Evolutionary conservation across 495 filamentous ascomycete genomes (phyloP), one percentile per base, ranked within the genome.

Genomic region (Parathielavia hyrcaniae): DNA sequence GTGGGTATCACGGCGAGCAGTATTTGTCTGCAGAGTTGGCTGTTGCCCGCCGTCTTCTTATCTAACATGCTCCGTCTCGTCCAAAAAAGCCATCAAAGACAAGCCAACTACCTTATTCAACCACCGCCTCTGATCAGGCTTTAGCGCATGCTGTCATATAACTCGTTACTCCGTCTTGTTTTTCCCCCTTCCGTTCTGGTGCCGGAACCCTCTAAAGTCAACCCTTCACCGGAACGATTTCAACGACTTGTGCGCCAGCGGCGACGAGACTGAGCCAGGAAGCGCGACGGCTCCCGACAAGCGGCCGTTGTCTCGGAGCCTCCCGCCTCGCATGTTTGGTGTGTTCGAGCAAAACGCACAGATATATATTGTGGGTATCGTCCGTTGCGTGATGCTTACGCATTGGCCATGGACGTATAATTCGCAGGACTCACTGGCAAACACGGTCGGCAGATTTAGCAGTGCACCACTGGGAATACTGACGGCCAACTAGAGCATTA

Each of bases 401-500:
- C 90, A 96, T 63, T 79, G 79, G 7, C 84, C 86, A 65, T 96
- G 90, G 32, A 91, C 80, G 84, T 86, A 92, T 71, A 91, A 86
- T 40, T 83, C 86, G 71, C 90, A 96, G 5, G 89, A 91, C 73
- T 91, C 86, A 72, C 90, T 91, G 64, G 56, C 14, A n/a, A n/a
- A n/a, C n/a, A 50, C 46, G 11, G 20, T 1, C 12, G 9, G 19
- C 17, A 19, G 17, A 12, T 43, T 60, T 53, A 62, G 61, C 14
- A 46, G n/a, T 63, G 39, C 22, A 35, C 5, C 13, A 8, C 6
- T 5, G 49, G 26, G 6, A 2, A 52, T 9, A 26, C 14, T 14
- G n/a, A 50, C 17, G n/a, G n/a, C 8, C 12, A 38, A 32, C 12
- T 17, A 50, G n/a, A 11, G 5, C 34, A 14, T 20, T 7, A 14